Percentiles rank a stretch among this genome's conserved stretches.
phyloP scores from a whole-genome alignment of 257 asterid species.

The Solanum chmielewskii region DNA sequence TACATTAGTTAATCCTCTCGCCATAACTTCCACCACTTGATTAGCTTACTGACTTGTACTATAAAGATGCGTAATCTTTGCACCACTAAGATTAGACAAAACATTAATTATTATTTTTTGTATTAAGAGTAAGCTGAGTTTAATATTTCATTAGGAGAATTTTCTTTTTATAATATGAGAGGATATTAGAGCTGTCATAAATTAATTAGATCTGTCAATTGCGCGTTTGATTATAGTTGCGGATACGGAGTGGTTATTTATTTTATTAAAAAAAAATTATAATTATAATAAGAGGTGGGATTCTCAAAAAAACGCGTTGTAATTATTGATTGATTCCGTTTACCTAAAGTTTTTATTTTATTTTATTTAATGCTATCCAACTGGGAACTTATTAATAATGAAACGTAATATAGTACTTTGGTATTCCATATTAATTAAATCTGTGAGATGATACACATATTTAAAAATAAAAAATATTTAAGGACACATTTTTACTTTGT shows the following conservation, averaged over 20 bases:
- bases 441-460: accelerated
- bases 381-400: background rate
- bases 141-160: background rate
- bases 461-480: too few species aligned
- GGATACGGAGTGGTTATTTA: background rate
- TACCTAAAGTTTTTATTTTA: background rate
- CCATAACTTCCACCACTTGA: background rate
- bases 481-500: too few species aligned
- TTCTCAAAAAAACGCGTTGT: background rate
- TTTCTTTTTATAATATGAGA: background rate
- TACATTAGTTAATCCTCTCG: background rate
- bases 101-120: background rate
- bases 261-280: background rate
- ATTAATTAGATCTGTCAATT: background rate
- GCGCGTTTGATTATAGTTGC: background rate
- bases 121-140: background rate
- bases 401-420: background rate
- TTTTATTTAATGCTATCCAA: background rate
- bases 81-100: background rate
- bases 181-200: background rate
- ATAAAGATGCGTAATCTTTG: background rate
- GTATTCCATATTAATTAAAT: too few species aligned
- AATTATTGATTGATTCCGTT: background rate
- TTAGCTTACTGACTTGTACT: background rate
- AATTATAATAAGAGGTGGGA: background rate